Evolutionary conservation across 2,329 filamentous ascomycete species (phyloP), one percentile per base, ranked within the genome.

Genomic region (Hymenoscyphus fructigenus): DNA sequence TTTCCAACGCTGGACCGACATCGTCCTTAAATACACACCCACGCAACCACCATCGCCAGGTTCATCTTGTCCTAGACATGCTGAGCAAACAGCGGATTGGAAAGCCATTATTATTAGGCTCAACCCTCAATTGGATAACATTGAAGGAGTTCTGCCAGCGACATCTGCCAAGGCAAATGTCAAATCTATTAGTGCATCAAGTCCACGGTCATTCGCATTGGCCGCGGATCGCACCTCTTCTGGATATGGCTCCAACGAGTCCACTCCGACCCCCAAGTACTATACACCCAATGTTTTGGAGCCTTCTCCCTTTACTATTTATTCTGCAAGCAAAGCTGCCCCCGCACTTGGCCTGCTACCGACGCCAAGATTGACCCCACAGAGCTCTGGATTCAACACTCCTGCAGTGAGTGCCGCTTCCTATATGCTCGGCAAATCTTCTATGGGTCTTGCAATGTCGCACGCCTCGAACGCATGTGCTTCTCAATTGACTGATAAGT

Each of bases 1-100:
- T 10, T 98, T 97, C 79, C 90, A 95, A 76, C 88, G 91, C 69
- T 99, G 95, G 95, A 94, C 92, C 56, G 92, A 97, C 68, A 90
- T 97, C 68, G 91, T 98, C 61, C 81, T 97, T 70, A 91, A 91
- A 78, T 91, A 93, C 73, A 91, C 92, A 23, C 73, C 75, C 12
- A 82, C 84, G 0, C 82, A 84, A 58, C 84, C 85, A 15, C 81
- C 85, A 6, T 83, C 85, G 7, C 81, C 85, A 2, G 84, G 84
- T 53, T 67, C 71, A 14, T 64, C 68, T 29, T 70, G 69, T 50
- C 65, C 67, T 23, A 59, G 67, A 44, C 57, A 72, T n/a, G 68
- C 67, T 14, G 69, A 74, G 55, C 71, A 73, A 58, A 69, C 70
- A 14, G 67, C 68, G 5, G 81, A 86, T 66, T 89, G 87, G 83